Evolutionary conservation across 345 rosid species (phyloP).

Genomic region (Salix purpurea): DNA sequence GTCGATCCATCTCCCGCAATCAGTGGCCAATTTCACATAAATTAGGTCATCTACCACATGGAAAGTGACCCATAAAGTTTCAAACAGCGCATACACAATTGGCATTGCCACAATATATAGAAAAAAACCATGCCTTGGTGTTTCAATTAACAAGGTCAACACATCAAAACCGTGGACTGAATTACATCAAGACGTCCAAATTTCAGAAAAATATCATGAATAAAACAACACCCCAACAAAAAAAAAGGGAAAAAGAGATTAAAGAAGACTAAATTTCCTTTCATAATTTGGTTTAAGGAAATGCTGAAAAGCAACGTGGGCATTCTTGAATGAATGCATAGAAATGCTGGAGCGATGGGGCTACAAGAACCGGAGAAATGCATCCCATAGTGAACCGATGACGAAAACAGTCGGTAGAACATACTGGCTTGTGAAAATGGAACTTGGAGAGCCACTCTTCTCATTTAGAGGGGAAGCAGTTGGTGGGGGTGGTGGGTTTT

Average conservation of each 20-base stretch:
- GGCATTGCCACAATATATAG: constrained; percentile 1
- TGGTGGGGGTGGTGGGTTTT: constrained; percentile 75
- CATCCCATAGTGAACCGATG: constrained; percentile 51
- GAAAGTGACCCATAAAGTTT: not conserved
- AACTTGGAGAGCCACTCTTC: constrained; percentile 30
- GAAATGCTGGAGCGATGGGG: not conserved
- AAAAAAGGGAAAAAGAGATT: constrained; percentile 1
- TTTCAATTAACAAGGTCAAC: not conserved
- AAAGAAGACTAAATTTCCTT: constrained; percentile 12
- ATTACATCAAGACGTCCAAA: constrained; percentile 3
- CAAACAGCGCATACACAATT: not conserved
- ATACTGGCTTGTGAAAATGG: constrained; percentile 28
- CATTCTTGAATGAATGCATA: not conserved
- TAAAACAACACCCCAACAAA: constrained; percentile 1
- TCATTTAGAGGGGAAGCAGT: constrained; percentile 31
- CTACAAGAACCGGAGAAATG: constrained; percentile 41
- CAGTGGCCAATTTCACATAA: not conserved
- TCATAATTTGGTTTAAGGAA: constrained; percentile 21
- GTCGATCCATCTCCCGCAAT: not conserved
- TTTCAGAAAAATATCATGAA: not conserved
- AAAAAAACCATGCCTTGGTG: not conserved
- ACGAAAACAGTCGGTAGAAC: constrained; percentile 44
- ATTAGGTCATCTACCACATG: constrained; percentile 11
- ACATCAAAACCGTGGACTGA: not conserved
- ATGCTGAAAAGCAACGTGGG: not conserved